These are phyloP conservation scores for Uronychia binucleata DNA, from an alignment of 73 alveolate genomes.

Conservation along the genomic window DNA sequence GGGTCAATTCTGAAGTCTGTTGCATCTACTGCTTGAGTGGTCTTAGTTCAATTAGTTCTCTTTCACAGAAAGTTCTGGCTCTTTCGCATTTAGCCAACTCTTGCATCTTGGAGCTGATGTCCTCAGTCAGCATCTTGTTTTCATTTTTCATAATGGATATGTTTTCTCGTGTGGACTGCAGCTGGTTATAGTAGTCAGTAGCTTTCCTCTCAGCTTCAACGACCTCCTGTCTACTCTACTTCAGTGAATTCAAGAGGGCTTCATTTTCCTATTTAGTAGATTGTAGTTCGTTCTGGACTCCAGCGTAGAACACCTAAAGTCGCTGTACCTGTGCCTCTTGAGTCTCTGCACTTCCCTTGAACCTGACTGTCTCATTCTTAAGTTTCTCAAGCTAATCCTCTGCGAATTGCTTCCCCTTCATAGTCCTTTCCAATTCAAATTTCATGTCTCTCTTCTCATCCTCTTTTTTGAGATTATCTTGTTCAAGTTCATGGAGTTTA, in stretches of 20 bases:
- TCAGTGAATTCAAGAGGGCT: conserved; percentile 29
- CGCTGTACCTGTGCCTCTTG: conserved; percentile 10
- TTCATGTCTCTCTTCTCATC: conserved; percentile 39
- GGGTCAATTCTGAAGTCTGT: background rate
- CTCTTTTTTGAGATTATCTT: background rate
- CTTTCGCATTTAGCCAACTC: conserved; percentile 20
- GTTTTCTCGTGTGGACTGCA: conserved; percentile 34
- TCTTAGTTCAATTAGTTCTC: conserved; percentile 56
- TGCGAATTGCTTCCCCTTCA: conserved; percentile 6
- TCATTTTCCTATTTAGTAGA: conserved; percentile 6
- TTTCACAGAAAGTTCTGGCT: conserved; percentile 28
- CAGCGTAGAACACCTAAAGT: conserved; percentile 22
- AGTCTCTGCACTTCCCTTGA: conserved; percentile 20
- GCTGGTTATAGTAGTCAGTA: conserved; percentile 40
- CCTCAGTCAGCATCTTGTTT: conserved; percentile 40
- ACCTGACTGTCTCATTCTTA: conserved; percentile 19
- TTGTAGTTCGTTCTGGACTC: conserved; percentile 13
- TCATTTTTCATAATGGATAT: conserved; percentile 39
- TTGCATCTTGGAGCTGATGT: conserved; percentile 26
- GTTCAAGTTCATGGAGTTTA: conserved; percentile 24
- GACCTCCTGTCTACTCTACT: conserved; percentile 19
- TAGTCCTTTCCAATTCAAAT: conserved; percentile 39
- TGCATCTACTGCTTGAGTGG: conserved; percentile 44
- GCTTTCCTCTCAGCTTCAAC: conserved; percentile 43
- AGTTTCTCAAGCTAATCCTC: conserved; percentile 37